Conservation (phyloP, 1,139 yeast species). For the Candida glucosophila region DNA sequence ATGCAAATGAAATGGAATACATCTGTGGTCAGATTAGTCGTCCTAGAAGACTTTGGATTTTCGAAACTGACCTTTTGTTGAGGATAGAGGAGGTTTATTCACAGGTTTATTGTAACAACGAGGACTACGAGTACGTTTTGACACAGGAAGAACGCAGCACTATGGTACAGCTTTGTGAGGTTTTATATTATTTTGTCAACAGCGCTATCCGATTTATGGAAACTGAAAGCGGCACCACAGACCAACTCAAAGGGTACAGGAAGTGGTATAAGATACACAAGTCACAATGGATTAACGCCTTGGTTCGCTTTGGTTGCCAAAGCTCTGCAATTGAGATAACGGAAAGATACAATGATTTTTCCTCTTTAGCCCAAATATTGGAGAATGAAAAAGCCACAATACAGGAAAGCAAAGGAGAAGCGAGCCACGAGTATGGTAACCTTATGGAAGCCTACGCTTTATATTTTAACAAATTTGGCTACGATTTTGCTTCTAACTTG, state of each 20-base stretch:
- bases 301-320: constrained; percentile 39
- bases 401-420: constrained; percentile 14
- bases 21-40: constrained; percentile 14
- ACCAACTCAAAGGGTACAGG: constrained; percentile 20
- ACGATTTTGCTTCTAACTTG: constrained; percentile 58
- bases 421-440: constrained; percentile 7
- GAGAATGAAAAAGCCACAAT: constrained; percentile 42
- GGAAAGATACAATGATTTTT: constrained; percentile 58
- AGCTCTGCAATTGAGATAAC: constrained; percentile 55
- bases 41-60: constrained; percentile 28
- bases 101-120: constrained; percentile 9
- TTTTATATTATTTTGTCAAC: constrained; percentile 29
- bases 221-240: constrained; percentile 10
- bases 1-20: constrained; percentile 32
- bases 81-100: constrained; percentile 25
- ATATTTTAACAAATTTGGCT: constrained; percentile 57
- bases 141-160: constrained; percentile 11
- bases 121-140: constrained; percentile 7
- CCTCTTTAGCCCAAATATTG: constrained; percentile 56
- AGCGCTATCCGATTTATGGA: constrained; percentile 32
- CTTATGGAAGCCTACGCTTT: constrained; percentile 30
- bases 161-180: constrained; percentile 19
- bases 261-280: constrained; percentile 27
- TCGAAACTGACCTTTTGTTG: constrained; percentile 27
- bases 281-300: constrained; percentile 44